A percentile compares a stretch with the other conserved stretches of the same genome.
phyloP scores from a whole-genome alignment of 352 stramenopile species.

The Globisporangium perplexum region DNA sequence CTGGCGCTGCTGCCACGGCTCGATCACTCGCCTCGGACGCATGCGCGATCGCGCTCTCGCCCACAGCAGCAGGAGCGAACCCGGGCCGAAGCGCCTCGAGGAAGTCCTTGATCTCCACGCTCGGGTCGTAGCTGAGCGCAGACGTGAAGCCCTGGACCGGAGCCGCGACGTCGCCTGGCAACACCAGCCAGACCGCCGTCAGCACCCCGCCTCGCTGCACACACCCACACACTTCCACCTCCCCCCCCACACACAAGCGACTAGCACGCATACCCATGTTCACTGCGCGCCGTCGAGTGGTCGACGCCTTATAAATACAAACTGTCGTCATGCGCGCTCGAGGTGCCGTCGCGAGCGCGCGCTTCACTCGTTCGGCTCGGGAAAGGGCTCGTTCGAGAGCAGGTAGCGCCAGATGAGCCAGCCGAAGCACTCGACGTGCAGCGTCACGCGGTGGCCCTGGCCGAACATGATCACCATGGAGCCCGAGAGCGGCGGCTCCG shows the following conservation, averaged over 20 bases:
- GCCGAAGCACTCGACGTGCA: conserved; percentile 81
- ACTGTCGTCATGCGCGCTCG: no score
- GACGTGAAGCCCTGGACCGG: conserved; percentile 11
- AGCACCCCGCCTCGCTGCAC: neutral
- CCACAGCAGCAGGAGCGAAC: neutral
- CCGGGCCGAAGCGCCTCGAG: conserved; percentile 6
- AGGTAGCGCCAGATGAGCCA: conserved; percentile 85
- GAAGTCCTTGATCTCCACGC: conserved; percentile 12
- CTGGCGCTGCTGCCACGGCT: neutral
- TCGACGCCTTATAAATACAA: no score
- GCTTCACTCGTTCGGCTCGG: conserved; percentile 48
- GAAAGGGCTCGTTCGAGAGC: conserved; percentile 79
- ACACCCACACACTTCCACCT: neutral
- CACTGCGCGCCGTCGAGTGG: neutral
- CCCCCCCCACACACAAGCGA: no score
- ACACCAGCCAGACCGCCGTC: neutral
- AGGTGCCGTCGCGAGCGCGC: no score
- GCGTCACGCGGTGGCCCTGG: conserved; percentile 72
- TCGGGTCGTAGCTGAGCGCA: conserved; percentile 14
- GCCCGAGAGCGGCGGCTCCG: conserved; percentile 52
- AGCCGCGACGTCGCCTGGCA: neutral
- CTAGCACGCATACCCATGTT: neutral
- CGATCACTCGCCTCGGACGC: neutral
- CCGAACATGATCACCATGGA: conserved; percentile 87
- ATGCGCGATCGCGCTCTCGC: neutral